Evolutionary conservation across 176 grass and related monocot genomes (phyloP).

Genomic region (Carex littledalei): DNA sequence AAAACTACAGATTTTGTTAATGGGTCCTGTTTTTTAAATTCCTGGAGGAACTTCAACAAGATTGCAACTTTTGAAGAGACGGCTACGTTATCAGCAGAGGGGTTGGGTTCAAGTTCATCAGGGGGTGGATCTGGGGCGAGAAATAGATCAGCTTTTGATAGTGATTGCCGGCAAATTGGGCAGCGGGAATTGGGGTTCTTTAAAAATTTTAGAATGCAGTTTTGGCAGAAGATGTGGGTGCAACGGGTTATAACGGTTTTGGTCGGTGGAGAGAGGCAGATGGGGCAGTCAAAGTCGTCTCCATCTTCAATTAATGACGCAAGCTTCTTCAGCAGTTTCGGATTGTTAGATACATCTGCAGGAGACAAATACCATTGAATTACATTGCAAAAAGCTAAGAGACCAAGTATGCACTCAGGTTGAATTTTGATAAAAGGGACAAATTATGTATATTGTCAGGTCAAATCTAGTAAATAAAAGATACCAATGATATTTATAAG

Average conservation of each 20-base stretch:
- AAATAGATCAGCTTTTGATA: constrained; percentile 84
- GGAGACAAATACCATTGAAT: constrained; percentile 12
- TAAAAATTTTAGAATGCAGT: constrained; percentile 67
- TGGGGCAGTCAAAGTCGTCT: constrained; percentile 93
- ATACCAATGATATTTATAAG: neutral
- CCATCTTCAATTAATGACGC: constrained; percentile 73
- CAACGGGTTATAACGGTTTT: constrained; percentile 85
- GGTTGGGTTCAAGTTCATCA: constrained; percentile 40
- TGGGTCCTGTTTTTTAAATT: constrained; percentile 38
- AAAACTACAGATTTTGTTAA: constrained; percentile 77
- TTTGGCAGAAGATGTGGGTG: constrained; percentile 84
- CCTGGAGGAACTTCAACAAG: constrained; percentile 56
- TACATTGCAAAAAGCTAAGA: neutral
- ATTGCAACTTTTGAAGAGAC: constrained; percentile 81
- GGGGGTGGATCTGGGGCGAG: constrained; percentile 46
- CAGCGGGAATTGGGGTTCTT: constrained; percentile 65
- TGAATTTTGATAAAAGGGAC: neutral
- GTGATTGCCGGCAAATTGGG: constrained; percentile 66
- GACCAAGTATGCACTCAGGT: neutral
- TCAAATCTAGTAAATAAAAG: neutral
- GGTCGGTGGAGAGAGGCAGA: constrained; percentile 77
- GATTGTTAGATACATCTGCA: constrained; percentile 73
- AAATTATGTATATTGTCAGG: neutral
- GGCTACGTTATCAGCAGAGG: constrained; percentile 22
- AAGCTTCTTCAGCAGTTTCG: constrained; percentile 84